phyloP scores from a whole-genome alignment of 768 basidiomycete genomes.

The Boletus sp. region DNA sequence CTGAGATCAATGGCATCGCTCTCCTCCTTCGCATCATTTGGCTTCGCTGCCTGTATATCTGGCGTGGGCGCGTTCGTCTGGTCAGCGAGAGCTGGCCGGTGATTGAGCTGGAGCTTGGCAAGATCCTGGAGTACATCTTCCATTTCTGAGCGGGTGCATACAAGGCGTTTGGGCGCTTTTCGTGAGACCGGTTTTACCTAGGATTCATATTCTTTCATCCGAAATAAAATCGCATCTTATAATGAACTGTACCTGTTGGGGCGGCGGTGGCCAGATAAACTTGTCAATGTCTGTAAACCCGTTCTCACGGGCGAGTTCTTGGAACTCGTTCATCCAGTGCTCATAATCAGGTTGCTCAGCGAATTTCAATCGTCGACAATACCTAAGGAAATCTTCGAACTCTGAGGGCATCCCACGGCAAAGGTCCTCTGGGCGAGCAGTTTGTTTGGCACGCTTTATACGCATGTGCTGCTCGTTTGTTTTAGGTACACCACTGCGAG shows the following conservation, averaged over 20 bases:
- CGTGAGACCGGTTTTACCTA: conserved; percentile 32
- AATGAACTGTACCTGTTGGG: conserved; percentile 27
- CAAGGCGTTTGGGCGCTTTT: conserved; percentile 13
- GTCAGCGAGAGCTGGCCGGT: conserved; percentile 48
- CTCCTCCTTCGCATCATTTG: conserved; percentile 18
- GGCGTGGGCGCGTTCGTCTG: conserved; percentile 39
- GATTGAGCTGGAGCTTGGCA: conserved; percentile 55
- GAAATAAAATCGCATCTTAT: background rate
- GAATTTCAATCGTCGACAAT: conserved; percentile 67
- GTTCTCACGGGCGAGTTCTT: conserved; percentile 53
- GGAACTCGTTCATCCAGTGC: conserved; percentile 62
- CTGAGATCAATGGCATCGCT: conserved; percentile 47
- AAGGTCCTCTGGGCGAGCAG: conserved; percentile 59
- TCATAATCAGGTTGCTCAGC: conserved; percentile 66
- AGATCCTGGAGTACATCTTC: conserved; percentile 57
- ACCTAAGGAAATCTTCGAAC: conserved; percentile 75
- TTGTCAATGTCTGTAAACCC: conserved; percentile 57
- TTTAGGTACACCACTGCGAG: conserved; percentile 76
- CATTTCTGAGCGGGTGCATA: conserved; percentile 42
- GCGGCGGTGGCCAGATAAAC: conserved; percentile 74
- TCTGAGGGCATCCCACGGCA: conserved; percentile 65
- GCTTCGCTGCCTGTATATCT: conserved; percentile 34
- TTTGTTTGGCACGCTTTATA: conserved; percentile 62
- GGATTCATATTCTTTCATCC: background rate
- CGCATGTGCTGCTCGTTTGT: conserved; percentile 59